These are phyloP conservation scores for Boletus smithii DNA, from an alignment of 1,284 basidiomycete genomes.

Conservation along the genomic window DNA sequence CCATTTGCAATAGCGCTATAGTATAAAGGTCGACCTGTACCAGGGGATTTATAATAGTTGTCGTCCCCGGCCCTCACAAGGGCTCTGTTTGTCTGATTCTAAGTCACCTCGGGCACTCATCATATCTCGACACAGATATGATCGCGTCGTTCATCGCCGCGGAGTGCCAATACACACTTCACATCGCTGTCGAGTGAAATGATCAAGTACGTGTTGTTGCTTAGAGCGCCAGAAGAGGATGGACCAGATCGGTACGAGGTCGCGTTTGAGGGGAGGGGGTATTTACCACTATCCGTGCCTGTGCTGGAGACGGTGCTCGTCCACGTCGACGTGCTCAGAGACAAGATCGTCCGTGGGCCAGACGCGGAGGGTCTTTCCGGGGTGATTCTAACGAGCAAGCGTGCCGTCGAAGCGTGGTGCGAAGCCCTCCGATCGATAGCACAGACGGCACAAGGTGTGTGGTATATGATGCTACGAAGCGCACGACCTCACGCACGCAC, in stretches of 20 bases:
- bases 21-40: no score
- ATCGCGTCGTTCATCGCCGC: neutral
- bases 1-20: no score
- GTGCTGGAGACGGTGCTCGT: slow-evolving; percentile 61
- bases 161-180: neutral
- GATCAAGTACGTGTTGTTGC: slow-evolving; percentile 47
- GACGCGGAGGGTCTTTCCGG: slow-evolving; percentile 41
- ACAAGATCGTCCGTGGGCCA: slow-evolving; percentile 42
- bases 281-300: slow-evolving; percentile 53
- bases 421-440: slow-evolving; percentile 34
- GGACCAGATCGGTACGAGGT: slow-evolving; percentile 52
- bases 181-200: neutral
- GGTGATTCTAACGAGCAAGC: slow-evolving; percentile 70
- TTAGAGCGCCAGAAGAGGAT: slow-evolving; percentile 47
- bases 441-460: slow-evolving; percentile 15
- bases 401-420: slow-evolving; percentile 68
- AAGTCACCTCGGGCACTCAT: no score
- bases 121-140: no score
- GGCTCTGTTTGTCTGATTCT: no score
- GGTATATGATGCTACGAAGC: neutral
- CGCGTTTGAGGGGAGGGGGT: slow-evolving; percentile 43
- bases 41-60: no score
- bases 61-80: no score
- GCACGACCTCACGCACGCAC: neutral
- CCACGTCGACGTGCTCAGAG: slow-evolving; percentile 46